These are phyloP conservation scores for Schizophyllum commune DNA, from an alignment of 1,284 basidiomycete species.

Conservation along the genomic window DNA sequence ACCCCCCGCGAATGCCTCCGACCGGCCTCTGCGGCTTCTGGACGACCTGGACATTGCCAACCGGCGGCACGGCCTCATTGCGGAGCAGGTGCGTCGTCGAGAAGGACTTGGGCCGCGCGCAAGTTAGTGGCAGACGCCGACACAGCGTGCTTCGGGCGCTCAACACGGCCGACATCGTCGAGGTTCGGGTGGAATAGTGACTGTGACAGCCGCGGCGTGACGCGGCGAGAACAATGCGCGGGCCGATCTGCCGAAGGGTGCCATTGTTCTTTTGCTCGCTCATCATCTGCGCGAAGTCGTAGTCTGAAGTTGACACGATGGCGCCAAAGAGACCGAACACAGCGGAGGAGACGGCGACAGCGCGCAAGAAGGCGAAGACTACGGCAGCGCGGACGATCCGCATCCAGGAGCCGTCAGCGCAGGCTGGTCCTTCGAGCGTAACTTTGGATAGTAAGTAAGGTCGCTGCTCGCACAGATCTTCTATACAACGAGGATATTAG, in stretches of 20 bases:
- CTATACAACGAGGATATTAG: slow-evolving; percentile 22
- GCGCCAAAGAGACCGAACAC: neutral
- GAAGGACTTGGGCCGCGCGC: slow-evolving; percentile 24
- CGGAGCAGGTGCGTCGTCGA: slow-evolving; percentile 34
- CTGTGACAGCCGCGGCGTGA: neutral
- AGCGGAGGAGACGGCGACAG: slow-evolving; percentile 35
- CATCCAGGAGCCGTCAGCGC: slow-evolving; percentile 38
- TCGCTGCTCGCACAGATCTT: neutral
- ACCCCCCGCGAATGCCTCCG: slow-evolving; percentile 84
- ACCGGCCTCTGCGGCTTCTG: slow-evolving; percentile 61
- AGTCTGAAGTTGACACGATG: too few relatives aligned
- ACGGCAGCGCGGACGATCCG: slow-evolving; percentile 57
- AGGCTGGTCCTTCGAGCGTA: slow-evolving; percentile 33
- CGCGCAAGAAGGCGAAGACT: slow-evolving; percentile 64
- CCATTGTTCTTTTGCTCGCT: neutral
- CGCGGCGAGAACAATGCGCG: too few relatives aligned
- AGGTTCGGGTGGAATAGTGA: neutral
- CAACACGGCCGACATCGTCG: slow-evolving; percentile 29
- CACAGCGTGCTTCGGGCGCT: slow-evolving; percentile 30
- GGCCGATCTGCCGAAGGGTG: slow-evolving; percentile 3
- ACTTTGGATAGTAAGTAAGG: slow-evolving; percentile 31
- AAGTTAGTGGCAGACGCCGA: slow-evolving; percentile 19
- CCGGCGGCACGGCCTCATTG: slow-evolving; percentile 43
- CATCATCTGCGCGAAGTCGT: too few relatives aligned
- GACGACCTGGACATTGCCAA: slow-evolving; percentile 35